Conservation (phyloP, 129 eudicot species). For the Centaurea solstitialis region DNA sequence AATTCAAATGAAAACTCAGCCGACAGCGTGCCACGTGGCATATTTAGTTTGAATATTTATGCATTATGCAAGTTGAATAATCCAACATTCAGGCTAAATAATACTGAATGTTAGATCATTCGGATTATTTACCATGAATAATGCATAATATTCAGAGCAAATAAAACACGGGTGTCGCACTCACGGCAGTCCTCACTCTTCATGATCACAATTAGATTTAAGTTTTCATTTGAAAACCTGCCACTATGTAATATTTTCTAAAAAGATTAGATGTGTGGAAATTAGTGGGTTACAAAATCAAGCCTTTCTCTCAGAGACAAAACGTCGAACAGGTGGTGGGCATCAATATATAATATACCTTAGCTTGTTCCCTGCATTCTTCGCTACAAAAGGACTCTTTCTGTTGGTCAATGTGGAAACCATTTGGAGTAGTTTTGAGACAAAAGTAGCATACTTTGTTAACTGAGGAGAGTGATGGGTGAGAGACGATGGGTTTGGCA, state of each 20-base stretch:
- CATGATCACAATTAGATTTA: no score
- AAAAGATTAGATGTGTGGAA: neutral
- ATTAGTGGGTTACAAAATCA: neutral
- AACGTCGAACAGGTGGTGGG: conserved; percentile 47
- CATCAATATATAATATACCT: conserved; percentile 45
- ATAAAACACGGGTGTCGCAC: no score
- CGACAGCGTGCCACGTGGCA: no score
- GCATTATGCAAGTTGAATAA: no score
- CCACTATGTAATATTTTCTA: neutral
- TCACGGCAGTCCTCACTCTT: no score
- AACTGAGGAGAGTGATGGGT: conserved; percentile 60
- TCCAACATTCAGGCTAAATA: no score
- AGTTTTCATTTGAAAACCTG: no score
- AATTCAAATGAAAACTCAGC: no score
- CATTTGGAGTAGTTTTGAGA: conserved; percentile 37
- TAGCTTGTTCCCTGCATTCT: conserved; percentile 56
- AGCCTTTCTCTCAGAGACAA: conserved; percentile 22
- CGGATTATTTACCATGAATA: no score
- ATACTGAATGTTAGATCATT: no score
- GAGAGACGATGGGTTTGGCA: conserved; percentile 67
- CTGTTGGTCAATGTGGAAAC: neutral
- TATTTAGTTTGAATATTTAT: no score
- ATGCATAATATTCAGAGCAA: no score
- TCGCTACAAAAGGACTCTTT: conserved; percentile 62
- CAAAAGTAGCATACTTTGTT: conserved; percentile 69